Conservation (phyloP, 352 stramenopile genomes). For the Phytophthora idaei region DNA sequence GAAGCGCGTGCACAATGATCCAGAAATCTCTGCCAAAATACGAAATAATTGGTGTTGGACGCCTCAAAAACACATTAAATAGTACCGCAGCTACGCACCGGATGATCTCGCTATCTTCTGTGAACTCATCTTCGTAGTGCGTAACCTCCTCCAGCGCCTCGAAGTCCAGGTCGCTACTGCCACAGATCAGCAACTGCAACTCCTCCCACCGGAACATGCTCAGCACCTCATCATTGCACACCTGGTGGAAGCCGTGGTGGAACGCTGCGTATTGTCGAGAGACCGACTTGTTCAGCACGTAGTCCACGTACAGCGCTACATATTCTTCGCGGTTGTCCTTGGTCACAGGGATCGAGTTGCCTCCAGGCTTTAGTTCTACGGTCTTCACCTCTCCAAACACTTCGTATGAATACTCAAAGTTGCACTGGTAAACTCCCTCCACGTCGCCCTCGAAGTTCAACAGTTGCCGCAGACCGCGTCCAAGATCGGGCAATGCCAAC, state of each 20-base stretch:
- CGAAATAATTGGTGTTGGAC: not conserved
- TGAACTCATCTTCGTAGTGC: slow-evolving; percentile 81
- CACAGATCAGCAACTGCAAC: slow-evolving; percentile 77
- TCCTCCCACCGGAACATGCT: slow-evolving; percentile 86
- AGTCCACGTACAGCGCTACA: slow-evolving; percentile 74
- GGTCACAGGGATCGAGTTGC: slow-evolving; percentile 64
- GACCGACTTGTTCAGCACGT: slow-evolving; percentile 68
- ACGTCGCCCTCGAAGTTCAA: slow-evolving; percentile 75
- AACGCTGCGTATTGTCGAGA: slow-evolving; percentile 73
- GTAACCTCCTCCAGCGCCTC: slow-evolving; percentile 75
- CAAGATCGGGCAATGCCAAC: slow-evolving; percentile 56
- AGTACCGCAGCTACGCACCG: slow-evolving; percentile 33
- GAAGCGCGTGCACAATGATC: slow-evolving; percentile 80
- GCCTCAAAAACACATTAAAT: not conserved
- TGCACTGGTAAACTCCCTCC: slow-evolving; percentile 70
- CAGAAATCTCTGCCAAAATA: slow-evolving; percentile 68
- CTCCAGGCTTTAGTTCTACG: slow-evolving; percentile 71
- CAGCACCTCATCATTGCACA: slow-evolving; percentile 74
- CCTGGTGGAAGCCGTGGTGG: slow-evolving; percentile 75
- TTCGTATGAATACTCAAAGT: slow-evolving; percentile 85
- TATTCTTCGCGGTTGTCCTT: slow-evolving; percentile 75
- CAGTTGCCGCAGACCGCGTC: slow-evolving; percentile 67
- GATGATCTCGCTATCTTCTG: slow-evolving; percentile 65
- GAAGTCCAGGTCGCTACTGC: slow-evolving; percentile 78
- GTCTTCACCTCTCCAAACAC: slow-evolving; percentile 82